phyloP scores from a whole-genome alignment of 2,329 filamentous ascomycete species.

The Geosmithia morbida region DNA sequence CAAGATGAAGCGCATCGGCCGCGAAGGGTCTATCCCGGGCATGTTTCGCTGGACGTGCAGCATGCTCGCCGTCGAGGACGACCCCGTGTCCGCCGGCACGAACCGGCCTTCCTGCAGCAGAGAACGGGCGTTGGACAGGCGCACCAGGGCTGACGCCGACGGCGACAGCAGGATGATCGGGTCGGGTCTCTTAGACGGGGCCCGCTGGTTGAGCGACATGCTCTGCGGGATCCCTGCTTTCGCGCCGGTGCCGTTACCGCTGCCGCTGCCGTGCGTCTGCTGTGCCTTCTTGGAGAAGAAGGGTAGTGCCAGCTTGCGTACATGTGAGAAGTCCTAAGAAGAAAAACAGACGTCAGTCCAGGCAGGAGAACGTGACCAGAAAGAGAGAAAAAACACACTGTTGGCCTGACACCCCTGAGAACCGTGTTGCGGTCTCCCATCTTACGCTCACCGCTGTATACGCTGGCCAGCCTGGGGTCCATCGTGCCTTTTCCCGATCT shows the following conservation, averaged over 20 bases:
- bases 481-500: conserved; percentile 50
- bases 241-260: conserved; percentile 3
- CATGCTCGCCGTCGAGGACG: conserved; percentile 56
- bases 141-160: conserved; percentile 84
- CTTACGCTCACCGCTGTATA: conserved; percentile 81
- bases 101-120: conserved; percentile 83
- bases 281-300: conserved; percentile 54
- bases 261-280: conserved; percentile 21
- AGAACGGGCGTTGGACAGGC: conserved; percentile 88
- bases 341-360: background rate
- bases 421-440: conserved; percentile 89
- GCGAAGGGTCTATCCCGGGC: conserved; percentile 52
- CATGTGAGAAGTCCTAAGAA: conserved; percentile 75
- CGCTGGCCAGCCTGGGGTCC: conserved; percentile 71
- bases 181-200: conserved; percentile 36
- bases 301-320: conserved; percentile 69
- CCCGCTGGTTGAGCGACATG: conserved; percentile 39
- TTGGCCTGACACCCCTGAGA: conserved; percentile 75
- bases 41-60: conserved; percentile 72
- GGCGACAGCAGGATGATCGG: conserved; percentile 96
- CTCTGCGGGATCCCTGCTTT: conserved; percentile 11
- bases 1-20: conserved; percentile 82
- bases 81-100: conserved; percentile 55
- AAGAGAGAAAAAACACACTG: conserved; percentile 37
- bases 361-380: too few species aligned